Conservation (phyloP, 768 basidiomycete species). For the Lepiota brunneoincarnata region DNA sequence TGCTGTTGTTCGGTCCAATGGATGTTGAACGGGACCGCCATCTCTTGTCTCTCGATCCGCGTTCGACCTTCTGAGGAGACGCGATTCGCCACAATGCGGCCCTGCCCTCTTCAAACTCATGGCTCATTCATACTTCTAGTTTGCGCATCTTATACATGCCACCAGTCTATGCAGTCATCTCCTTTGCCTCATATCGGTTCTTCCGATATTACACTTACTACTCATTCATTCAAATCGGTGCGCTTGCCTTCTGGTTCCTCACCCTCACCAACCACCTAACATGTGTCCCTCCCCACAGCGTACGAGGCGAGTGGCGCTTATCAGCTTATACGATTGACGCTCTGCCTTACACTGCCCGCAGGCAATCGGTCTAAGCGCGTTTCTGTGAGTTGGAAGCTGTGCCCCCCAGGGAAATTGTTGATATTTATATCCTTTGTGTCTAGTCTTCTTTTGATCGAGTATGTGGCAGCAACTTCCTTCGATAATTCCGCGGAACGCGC, state of each 20-base stretch:
- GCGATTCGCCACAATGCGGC: not conserved
- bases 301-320: conserved; percentile 54
- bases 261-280: conserved; percentile 5
- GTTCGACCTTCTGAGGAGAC: not conserved
- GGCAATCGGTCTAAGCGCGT: conserved; percentile 84
- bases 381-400: conserved; percentile 54
- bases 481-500: conserved; percentile 65
- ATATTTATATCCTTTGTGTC: not conserved
- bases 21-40: too few relatives aligned
- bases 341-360: conserved; percentile 23
- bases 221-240: conserved; percentile 44
- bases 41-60: not conserved
- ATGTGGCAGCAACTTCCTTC: conserved; percentile 67
- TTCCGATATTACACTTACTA: conserved; percentile 70
- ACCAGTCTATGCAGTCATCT: conserved; percentile 74
- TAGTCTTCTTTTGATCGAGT: conserved; percentile 81
- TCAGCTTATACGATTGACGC: not conserved
- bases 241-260: conserved; percentile 4
- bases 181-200: conserved; percentile 83
- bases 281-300: conserved; percentile 34
- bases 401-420: not conserved
- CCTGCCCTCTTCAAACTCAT: not conserved
- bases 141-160: conserved; percentile 86
- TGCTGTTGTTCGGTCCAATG: too few relatives aligned
- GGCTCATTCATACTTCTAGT: conserved; percentile 30